Evolutionary conservation across 2,329 filamentous ascomycete species (phyloP), one percentile per base, ranked within the genome.

Genomic region (Fusarium vanettenii): DNA sequence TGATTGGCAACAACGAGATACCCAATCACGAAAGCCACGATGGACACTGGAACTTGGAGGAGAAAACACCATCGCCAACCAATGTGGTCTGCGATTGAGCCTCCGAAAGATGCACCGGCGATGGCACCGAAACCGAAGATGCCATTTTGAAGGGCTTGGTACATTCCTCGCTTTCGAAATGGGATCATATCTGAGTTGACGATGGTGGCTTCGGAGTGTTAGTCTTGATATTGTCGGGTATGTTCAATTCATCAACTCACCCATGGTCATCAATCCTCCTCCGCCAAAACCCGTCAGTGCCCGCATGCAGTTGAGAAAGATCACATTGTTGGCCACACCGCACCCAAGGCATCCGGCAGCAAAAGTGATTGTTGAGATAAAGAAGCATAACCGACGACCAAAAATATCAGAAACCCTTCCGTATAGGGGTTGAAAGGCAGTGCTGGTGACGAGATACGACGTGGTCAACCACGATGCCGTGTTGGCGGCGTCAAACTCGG

Each of bases 401-500:
- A 94, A 88, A 7, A 92, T 91, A 78, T 95, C 92, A 1, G 92
- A 93, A 5, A 94, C 85, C 1, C 92, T 89, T 2, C 92, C 92
- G 76, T 93, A 93, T 0, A 95, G 85, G 1, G 92, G 92, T 79
- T 94, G 91, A 63, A 94, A 92, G 2, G 92, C 91, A 1, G 92
- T 94, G 7, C 89, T 91, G 0, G 92, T 94, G 67, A 94, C 85
- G 25, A 94, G 86, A 77, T 94, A 94, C 0, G 92, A 90, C 0
- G 92, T 95, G 1, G 92, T 93, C 25, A 94, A 84, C 93, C 93
- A 95, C 0, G 92, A 94, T 2, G 93, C 92, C 13, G 90, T 90
- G 78, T 94, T 94, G 13, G 92, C 91, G 4, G 92, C 89, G 72
- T 90, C 86, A 78, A 94, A 94, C 75, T 93, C 89, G n/a, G 92